Evolutionary conservation across 2,329 filamentous ascomycete genomes (phyloP).

Genomic region (Phoma sp.): DNA sequence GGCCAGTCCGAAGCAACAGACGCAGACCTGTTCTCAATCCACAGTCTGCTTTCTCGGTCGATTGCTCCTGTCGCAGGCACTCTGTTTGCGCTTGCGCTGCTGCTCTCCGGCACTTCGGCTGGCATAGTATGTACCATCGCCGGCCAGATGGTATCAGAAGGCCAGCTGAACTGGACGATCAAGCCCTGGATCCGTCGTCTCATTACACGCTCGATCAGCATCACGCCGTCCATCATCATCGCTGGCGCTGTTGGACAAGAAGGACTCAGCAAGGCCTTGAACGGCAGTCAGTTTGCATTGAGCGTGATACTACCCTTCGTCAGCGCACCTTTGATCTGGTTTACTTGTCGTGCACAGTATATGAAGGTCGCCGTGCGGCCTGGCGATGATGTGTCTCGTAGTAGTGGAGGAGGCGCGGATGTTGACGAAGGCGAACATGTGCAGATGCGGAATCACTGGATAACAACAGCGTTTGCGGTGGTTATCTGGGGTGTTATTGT

Average conservation of each 20-base stretch:
- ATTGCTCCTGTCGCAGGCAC: slow-evolving; percentile 79
- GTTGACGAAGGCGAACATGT: slow-evolving; percentile 32
- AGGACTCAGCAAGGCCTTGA: slow-evolving; percentile 74
- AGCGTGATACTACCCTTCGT: slow-evolving; percentile 83
- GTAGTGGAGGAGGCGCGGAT: slow-evolving; percentile 2
- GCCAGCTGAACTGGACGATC: slow-evolving; percentile 76
- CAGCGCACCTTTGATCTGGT: slow-evolving; percentile 82
- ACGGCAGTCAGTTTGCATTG: slow-evolving; percentile 77
- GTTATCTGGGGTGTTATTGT: slow-evolving; percentile 76
- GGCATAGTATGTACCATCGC: slow-evolving; percentile 90
- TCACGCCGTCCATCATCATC: slow-evolving; percentile 82
- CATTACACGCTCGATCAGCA: slow-evolving; percentile 78
- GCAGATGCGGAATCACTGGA: slow-evolving; percentile 76
- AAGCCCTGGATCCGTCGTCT: slow-evolving; percentile 80
- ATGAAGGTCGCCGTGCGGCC: slow-evolving; percentile 69
- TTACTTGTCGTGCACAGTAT: slow-evolving; percentile 78
- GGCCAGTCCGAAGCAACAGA: slow-evolving; percentile 62
- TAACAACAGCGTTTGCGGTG: slow-evolving; percentile 63
- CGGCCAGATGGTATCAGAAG: slow-evolving; percentile 87
- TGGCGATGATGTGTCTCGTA: neutral
- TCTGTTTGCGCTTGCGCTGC: slow-evolving; percentile 81
- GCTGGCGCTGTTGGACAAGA: slow-evolving; percentile 76
- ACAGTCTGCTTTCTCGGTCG: slow-evolving; percentile 70
- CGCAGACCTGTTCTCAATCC: slow-evolving; percentile 84
- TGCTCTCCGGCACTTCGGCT: slow-evolving; percentile 80